These are phyloP conservation scores for Ophiorrhiza pumila DNA, from an alignment of 257 asterid genomes.

Conservation along the genomic window DNA sequence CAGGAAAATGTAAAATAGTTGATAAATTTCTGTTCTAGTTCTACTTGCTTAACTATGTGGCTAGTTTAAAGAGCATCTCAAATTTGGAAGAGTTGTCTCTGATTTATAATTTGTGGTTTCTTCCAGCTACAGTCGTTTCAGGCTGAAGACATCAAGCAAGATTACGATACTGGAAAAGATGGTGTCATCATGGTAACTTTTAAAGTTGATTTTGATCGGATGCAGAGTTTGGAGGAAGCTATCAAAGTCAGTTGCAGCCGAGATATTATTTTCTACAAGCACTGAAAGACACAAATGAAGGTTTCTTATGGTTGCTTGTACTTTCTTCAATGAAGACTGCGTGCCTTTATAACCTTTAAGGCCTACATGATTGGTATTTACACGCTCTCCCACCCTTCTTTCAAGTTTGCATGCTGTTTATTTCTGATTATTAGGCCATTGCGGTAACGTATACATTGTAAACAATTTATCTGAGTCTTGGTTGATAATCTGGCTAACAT, in stretches of 20 bases:
- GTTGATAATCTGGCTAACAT: no score
- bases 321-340: neutral
- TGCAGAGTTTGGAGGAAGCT: conserved; percentile 75
- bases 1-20: neutral
- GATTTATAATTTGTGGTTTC: neutral
- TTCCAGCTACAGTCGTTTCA: conserved; percentile 79
- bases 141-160: conserved; percentile 93
- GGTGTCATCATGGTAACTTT: conserved; percentile 69
- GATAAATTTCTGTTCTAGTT: neutral
- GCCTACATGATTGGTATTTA: neutral
- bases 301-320: neutral
- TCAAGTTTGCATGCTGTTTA: neutral
- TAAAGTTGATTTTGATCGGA: conserved; percentile 81
- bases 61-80: neutral
- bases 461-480: neutral
- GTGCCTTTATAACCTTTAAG: neutral
- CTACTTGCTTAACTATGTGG: neutral
- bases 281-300: conserved; percentile 19
- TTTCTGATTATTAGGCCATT: neutral
- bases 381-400: neutral
- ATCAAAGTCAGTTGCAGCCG: conserved; percentile 70
- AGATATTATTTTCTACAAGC: conserved; percentile 67
- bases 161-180: conserved; percentile 88
- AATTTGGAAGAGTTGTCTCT: neutral
- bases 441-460: neutral